Evolutionary conservation across 495 filamentous ascomycete genomes (phyloP).

Genomic region (Penicillium longicatenatum): DNA sequence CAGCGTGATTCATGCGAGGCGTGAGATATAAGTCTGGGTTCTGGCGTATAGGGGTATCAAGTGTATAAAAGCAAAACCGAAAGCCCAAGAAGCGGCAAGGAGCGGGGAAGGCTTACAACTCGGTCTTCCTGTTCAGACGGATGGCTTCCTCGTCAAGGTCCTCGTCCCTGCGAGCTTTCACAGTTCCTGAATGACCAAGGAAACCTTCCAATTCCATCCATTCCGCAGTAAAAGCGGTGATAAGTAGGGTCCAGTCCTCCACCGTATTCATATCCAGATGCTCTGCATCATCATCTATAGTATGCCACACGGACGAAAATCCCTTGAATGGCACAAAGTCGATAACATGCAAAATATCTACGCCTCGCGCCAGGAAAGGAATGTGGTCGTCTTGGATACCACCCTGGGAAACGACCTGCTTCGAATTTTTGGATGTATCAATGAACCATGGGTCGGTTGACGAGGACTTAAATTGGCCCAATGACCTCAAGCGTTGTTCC

Average conservation of each 20-base stretch:
- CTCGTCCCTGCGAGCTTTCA: constrained; percentile 12
- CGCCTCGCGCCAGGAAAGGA: constrained; percentile 82
- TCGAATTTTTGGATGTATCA: constrained; percentile 55
- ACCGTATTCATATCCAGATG: constrained; percentile 84
- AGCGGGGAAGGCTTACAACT: constrained; percentile 46
- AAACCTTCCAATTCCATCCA: constrained; percentile 89
- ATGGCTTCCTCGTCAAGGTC: constrained; percentile 21
- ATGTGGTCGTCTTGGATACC: constrained; percentile 84
- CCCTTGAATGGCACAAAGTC: constrained; percentile 53
- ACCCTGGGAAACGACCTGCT: constrained; percentile 44
- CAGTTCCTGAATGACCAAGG: constrained; percentile 9
- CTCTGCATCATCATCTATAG: constrained; percentile 76
- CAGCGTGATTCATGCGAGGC: constrained; percentile 2
- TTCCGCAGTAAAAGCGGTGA: constrained; percentile 83
- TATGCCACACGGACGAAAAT: constrained; percentile 90
- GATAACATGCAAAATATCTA: constrained; percentile 87
- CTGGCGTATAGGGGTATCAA: constrained; percentile 4
- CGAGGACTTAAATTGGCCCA: constrained; percentile 54
- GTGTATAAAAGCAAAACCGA: not conserved
- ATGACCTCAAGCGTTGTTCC: constrained; percentile 68
- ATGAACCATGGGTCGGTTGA: constrained; percentile 46
- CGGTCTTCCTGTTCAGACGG: constrained; percentile 38
- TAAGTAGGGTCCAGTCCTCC: constrained; percentile 82
- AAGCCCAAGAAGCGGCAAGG: constrained; percentile 5
- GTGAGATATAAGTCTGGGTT: not conserved